Evolutionary conservation across 225 moss, liverwort and hornwort species (phyloP), one percentile per base, ranked within the genome.

Genomic region (Marchantia paleacea): DNA sequence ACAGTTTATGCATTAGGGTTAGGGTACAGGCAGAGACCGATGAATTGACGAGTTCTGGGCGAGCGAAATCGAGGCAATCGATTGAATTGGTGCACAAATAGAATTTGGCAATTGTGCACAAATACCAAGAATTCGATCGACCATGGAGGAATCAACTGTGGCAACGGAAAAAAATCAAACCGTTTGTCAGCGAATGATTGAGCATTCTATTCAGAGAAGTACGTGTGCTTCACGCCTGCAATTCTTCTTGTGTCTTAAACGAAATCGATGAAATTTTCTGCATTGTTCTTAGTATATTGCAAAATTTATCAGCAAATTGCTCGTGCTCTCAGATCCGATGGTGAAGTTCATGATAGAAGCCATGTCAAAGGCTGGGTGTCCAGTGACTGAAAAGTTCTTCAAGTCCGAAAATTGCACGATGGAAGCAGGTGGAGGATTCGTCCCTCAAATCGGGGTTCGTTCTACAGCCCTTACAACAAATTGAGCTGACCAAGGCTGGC

Each of bases 311-410:
- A 39, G 39, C 39, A 39, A 39, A 39, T 39, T 39, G 31, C 30
- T 75, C 39, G 26, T 73, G 25, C 24, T 20, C 22, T 70, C 90
- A 95, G 92, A 91, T 91, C 83, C 88, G 65, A 92, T 89, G 29
- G 99, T 95, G 79, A 99, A 92, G 77, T 99, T 95, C 73, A 86
- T 99, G 86, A 84, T 91, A 72, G 92, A 94, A 47, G 95, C 99
- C 24, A 83, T 99, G 52, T 80, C 88, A 54, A 92, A 91, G 83
- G 89, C 99, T 24, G 95, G 99, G 12, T 92, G 92, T 72, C 84
- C 90, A 18, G 89, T 95, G 8, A 86, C 89, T 22, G 81, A 89
- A 52, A 89, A 85, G 68, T 91, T 95, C 55, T 95, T 91, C 80
- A 95, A 94, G 84, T 89, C 99, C 20, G 92, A 92, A 72, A 89